Conservation (phyloP, 2,329 filamentous ascomycete genomes). For the Corinectria fuckeliana region DNA sequence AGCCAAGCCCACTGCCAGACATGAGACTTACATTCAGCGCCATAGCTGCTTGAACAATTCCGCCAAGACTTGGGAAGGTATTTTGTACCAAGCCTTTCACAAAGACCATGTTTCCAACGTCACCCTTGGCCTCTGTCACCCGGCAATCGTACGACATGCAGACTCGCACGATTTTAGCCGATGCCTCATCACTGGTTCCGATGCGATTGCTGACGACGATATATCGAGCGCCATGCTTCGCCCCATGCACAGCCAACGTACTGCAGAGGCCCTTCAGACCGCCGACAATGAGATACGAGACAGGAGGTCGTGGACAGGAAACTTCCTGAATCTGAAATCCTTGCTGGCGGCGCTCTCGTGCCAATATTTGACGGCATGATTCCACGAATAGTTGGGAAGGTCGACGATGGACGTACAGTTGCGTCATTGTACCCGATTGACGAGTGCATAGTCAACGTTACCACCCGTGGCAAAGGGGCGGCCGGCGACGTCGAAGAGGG, state of each 20-base stretch:
- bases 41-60: too few species aligned
- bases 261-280: slow-evolving; percentile 47
- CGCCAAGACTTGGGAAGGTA: too few species aligned
- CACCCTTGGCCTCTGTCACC: neutral
- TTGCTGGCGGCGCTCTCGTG: slow-evolving; percentile 47
- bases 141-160: neutral
- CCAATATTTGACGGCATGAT: slow-evolving; percentile 53
- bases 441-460: neutral
- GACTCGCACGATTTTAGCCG: neutral
- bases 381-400: slow-evolving; percentile 54
- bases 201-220: slow-evolving; percentile 40
- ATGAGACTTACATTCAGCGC: too few species aligned
- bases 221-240: slow-evolving; percentile 41
- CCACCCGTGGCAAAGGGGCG: slow-evolving; percentile 1
- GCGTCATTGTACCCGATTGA: too few species aligned
- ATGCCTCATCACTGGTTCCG: slow-evolving; percentile 20
- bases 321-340: slow-evolving; percentile 45
- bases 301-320: slow-evolving; percentile 50
- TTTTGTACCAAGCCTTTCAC: too few species aligned
- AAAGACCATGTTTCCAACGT: too few species aligned
- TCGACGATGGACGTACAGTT: slow-evolving; percentile 44
- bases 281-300: slow-evolving; percentile 46
- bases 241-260: slow-evolving; percentile 42
- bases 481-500: neutral
- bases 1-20: too few species aligned